These are phyloP conservation scores for Colletotrichum sp. DNA, from an alignment of 2,329 filamentous ascomycete species.

Conservation along the genomic window DNA sequence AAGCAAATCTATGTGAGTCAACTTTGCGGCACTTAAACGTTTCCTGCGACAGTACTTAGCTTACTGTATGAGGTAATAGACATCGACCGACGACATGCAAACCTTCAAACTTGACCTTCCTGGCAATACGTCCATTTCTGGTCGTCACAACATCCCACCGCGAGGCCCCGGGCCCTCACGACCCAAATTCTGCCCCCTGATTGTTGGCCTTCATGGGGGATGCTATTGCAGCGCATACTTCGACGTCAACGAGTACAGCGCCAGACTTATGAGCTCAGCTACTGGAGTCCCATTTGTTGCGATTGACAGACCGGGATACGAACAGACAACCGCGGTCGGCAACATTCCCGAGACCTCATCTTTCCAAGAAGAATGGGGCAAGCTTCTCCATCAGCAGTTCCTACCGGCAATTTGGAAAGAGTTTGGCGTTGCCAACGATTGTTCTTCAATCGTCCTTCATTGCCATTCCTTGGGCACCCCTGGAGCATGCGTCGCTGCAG, in stretches of 20 bases:
- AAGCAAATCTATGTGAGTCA: neutral
- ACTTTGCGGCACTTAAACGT: neutral
- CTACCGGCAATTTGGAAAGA: conserved; percentile 24
- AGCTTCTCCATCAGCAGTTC: conserved; percentile 16
- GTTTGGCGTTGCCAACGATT: conserved; percentile 19
- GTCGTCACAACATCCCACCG: neutral
- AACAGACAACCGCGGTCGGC: conserved; percentile 14
- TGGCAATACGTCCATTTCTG: neutral
- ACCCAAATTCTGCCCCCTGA: conserved; percentile 8
- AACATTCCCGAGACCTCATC: conserved; percentile 2
- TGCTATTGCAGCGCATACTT: conserved; percentile 23
- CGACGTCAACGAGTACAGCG: conserved; percentile 23
- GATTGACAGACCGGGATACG: conserved; percentile 25
- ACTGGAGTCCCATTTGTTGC: conserved; percentile 25
- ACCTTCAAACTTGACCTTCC: neutral
- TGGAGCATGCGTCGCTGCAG: conserved; percentile 22
- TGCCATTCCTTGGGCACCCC: conserved; percentile 25
- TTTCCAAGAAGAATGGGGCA: conserved; percentile 12
- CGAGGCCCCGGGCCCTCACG: neutral
- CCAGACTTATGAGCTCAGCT: conserved; percentile 8
- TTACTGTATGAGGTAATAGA: neutral
- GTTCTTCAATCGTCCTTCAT: conserved; percentile 23
- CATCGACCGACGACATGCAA: neutral
- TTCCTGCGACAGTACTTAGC: neutral
- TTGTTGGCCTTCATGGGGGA: conserved; percentile 26